A percentile compares a stretch with the other conserved stretches of the same genome.
Evolutionary conservation across 345 rosid genomes (phyloP).

Genomic region (Eucalyptus regnans): DNA sequence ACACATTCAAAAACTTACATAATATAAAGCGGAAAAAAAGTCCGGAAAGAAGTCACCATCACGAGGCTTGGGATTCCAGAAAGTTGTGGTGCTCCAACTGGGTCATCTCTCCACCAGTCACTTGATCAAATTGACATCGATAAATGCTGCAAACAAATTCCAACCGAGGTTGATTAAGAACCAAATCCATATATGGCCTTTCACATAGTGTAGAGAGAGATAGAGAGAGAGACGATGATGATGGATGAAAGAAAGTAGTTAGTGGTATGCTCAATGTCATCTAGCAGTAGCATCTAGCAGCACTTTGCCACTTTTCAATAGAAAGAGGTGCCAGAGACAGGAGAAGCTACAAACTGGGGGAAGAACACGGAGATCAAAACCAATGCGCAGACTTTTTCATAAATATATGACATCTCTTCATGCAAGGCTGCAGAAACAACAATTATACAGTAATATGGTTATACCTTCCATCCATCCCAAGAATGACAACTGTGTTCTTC

Average conservation of each 20-base stretch:
- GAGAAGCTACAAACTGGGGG: not conserved
- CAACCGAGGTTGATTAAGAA: not conserved
- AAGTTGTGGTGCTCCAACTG: conserved; percentile 79
- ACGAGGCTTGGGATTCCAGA: conserved; percentile 56
- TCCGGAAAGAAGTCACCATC: not conserved
- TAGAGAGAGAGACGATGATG: not conserved
- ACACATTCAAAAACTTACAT: not conserved
- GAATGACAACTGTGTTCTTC: conserved; percentile 77
- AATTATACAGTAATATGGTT: not conserved
- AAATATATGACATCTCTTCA: not conserved
- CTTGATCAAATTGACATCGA: conserved; percentile 85
- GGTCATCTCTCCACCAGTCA: conserved; percentile 85
- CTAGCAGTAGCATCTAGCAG: not conserved
- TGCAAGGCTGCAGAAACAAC: not conserved
- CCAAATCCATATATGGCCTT: not conserved
- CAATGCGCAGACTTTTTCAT: not conserved
- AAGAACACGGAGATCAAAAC: not conserved
- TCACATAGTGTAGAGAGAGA: not conserved
- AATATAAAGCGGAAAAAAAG: not conserved
- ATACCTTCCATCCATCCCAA: conserved; percentile 98
- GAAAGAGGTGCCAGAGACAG: not conserved
- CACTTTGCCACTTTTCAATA: not conserved
- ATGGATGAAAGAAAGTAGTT: not conserved
- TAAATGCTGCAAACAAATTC: conserved; percentile 56
- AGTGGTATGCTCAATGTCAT: not conserved